These are phyloP conservation scores for Sporothrix pallida DNA, from an alignment of 2,329 filamentous ascomycete genomes.

Conservation along the genomic window DNA sequence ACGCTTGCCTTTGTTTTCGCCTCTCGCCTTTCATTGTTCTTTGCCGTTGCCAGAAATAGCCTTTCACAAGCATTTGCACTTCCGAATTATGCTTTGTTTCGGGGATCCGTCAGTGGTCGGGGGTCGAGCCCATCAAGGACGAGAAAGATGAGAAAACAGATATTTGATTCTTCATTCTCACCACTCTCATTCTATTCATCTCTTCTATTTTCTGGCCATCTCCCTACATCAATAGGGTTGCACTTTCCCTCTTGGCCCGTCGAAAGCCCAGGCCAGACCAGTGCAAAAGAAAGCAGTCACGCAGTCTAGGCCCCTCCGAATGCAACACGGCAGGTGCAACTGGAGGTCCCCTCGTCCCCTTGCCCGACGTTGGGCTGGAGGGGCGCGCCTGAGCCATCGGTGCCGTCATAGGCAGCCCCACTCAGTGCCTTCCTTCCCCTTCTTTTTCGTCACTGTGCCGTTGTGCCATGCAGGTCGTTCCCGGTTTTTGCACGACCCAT, in stretches of 20 bases:
- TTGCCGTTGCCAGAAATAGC: not conserved
- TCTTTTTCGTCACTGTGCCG: slow-evolving; percentile 25
- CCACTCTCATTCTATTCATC: not conserved
- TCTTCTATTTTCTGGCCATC: not conserved
- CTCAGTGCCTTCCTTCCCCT: slow-evolving; percentile 15
- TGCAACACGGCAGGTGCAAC: slow-evolving; percentile 23
- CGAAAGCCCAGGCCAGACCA: slow-evolving; percentile 7
- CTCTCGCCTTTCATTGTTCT: not conserved
- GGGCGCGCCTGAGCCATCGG: slow-evolving; percentile 17
- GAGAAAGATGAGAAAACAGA: not conserved
- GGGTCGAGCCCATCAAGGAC: not conserved
- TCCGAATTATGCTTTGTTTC: not conserved
- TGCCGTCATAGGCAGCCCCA: slow-evolving; percentile 26
- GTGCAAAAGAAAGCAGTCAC: slow-evolving; percentile 4
- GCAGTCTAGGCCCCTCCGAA: slow-evolving; percentile 20
- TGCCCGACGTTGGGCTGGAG: not conserved
- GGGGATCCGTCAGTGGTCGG: not conserved
- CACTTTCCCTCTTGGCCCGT: slow-evolving; percentile 7
- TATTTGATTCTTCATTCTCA: not conserved
- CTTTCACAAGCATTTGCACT: not conserved
- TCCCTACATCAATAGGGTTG: slow-evolving; percentile 12
- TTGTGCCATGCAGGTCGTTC: slow-evolving; percentile 26
- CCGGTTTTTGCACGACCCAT: slow-evolving; percentile 28
- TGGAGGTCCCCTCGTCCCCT: not conserved
- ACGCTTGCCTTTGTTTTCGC: not conserved